These are phyloP conservation scores for Puccinia triticina DNA, from an alignment of 1,284 basidiomycete species.

Conservation along the genomic window DNA sequence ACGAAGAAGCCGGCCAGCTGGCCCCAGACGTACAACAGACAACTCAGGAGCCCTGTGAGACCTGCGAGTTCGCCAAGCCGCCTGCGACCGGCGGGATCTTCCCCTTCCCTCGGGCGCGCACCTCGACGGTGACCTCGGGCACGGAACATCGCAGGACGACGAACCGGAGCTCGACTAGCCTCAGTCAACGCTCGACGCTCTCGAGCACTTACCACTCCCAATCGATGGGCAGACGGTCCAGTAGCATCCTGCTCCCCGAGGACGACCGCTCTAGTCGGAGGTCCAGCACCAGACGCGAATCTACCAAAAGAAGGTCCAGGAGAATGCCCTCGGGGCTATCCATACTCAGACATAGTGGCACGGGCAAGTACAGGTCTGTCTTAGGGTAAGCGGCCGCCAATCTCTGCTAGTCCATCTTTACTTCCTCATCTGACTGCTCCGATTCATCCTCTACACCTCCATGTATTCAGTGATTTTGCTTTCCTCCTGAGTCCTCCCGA, in stretches of 20 bases:
- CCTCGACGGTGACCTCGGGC: slow-evolving; percentile 34
- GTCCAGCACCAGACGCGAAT: slow-evolving; percentile 29
- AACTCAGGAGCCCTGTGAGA: slow-evolving; percentile 5
- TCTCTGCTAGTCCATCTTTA: background rate
- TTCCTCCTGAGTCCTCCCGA: slow-evolving; percentile 50
- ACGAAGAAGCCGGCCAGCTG: background rate
- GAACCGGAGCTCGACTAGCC: slow-evolving; percentile 35
- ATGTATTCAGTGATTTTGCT: slow-evolving; percentile 39
- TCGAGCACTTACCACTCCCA: slow-evolving; percentile 33
- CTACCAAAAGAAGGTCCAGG: slow-evolving; percentile 45
- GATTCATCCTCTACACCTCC: background rate
- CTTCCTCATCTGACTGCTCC: background rate
- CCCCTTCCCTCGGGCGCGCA: slow-evolving; percentile 40
- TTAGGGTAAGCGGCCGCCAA: slow-evolving; percentile 20
- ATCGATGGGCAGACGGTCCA: slow-evolving; percentile 38
- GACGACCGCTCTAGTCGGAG: slow-evolving; percentile 37
- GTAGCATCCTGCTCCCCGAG: slow-evolving; percentile 32
- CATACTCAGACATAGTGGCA: slow-evolving; percentile 39
- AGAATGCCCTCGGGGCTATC: slow-evolving; percentile 50
- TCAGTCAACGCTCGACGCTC: slow-evolving; percentile 41
- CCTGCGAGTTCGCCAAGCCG: background rate
- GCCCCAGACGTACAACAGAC: background rate
- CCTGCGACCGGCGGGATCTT: slow-evolving; percentile 26
- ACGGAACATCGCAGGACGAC: slow-evolving; percentile 29
- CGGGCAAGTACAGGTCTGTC: slow-evolving; percentile 35